Base-by-base conservation (phyloP, 352 stramenopile genomes). In the Phytophthora litchii region DNA sequence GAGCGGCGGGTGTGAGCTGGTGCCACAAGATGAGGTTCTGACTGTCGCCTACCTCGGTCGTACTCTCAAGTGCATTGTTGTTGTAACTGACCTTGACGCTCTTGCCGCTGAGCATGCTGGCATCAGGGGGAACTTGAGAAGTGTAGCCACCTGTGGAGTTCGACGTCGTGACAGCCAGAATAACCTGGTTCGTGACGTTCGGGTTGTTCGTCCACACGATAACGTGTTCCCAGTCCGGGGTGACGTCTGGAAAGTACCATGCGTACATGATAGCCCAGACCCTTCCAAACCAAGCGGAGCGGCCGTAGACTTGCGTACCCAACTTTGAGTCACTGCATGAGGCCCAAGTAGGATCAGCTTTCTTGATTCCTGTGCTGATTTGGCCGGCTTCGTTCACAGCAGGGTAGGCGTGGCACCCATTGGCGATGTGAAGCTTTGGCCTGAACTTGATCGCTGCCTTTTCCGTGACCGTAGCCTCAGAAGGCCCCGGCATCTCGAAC, bases 21-120 rank as follows among this genome's bases (percentile, higher is more conserved):
- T 69, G 55, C 48, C 60, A 71, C 51, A 69, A 50, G 25, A 72
- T 55, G 36, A 72, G 61, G 41, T 71, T 62, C 35, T 78, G 64
- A 37, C 29, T 16, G 20, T 65, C 66, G 31, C 61, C 55, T 19
- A 44, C 32, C 17, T 48, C 12, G 4, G 32, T 54, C 19, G 49
- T 50, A 8, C 20, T 53, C 4, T 51, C 42, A 41, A 65, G 17
- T 8, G 16, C 35, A 10, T 54, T 54, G 41, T 49, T 42, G 17
- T 31, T 38, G 56, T 52, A 51, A 14, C n/a, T 41, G 14, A 64
- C 43, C 46, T 64, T 65, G 34, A 53, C 40, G 27, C 31, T 65
- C 29, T 36, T 59, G 7, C 56, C 56, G 10, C n/a, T 32, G 1
- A 59, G 9, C 47, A 46, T 64, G 7, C 13, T 29, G 14, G 54